Evolutionary conservation across 2,329 filamentous ascomycete genomes (phyloP), one percentile per base, ranked within the genome.

Genomic region (Penicillium olsonii): DNA sequence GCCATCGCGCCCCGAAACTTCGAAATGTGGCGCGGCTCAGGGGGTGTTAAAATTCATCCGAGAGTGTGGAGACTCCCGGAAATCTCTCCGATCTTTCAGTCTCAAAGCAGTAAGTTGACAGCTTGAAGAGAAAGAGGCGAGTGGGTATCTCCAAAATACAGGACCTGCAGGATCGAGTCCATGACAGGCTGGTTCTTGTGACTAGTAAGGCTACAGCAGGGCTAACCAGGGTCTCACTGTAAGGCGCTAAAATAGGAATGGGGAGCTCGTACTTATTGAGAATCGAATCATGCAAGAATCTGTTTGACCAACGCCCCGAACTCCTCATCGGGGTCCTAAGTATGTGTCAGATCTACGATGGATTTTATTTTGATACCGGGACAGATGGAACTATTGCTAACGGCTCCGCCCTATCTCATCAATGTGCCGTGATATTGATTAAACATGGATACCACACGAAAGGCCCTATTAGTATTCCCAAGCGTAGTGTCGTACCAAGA

Each of bases 51-150:
- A 48, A 56, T 55, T 40, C 58, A 54, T 55, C 52, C 55, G 48
- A 53, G 38, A 18, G 44, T 31, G 53, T 60, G 59, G 57, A 42
- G 54, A 55, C 51, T 41, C 34, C 58, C 53, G 55, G 54, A 56
- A 63, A 66, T 62, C 60, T 56, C 56, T 56, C 65, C 63, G 65
- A 66, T 57, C 58, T 58, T 52, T 59, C 22, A 61, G 50, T 46
- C 62, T 59, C 31, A 54, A 62, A 62, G 26, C 24, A 56, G 63
- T 50, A 63, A 59, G 46, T 59, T 68, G 64, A 67, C 64, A 67
- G 65, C 61, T 65, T 31, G 29, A 31, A 31, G 29, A 31, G 11
- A 31, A n/a, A 31, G 12, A 31, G n/a, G 29, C 29, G 29, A 15
- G 37, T 35, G 37, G 42, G 15, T 24, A 39, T 17, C 14, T 26